Evolutionary conservation across 495 filamentous ascomycete genomes (phyloP), one percentile per base, ranked within the genome.

Genomic region (Astrothelium subdiscretum): DNA sequence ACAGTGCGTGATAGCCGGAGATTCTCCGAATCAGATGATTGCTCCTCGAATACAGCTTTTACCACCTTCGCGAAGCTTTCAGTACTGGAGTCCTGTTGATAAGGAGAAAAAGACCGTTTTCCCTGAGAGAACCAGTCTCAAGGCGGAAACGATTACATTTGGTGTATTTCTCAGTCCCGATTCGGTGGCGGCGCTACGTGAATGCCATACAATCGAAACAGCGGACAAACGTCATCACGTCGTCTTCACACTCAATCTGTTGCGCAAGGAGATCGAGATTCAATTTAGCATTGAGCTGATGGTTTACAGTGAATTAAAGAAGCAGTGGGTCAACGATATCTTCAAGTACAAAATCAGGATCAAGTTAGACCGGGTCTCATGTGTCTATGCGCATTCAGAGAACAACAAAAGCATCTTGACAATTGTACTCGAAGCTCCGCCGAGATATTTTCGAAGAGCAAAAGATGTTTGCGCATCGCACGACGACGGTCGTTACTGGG

Each of bases 361-460:
- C 2, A 83, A 81, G 15, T 86, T 96, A 63, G 65, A 74, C 26
- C 83, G 88, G 48, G 66, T 94, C 35, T 73, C 80, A 29, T 73
- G 73, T 2, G 74, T 95, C 1, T 74, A 83, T 63, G 75, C 80
- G 57, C 0, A 68, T 74, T 22, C 52, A 67, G 0, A 68, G 77
- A 18, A 57, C 71, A 2, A 42, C 64, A 0, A 67, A 70, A 0
- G 78, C 32, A 67, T 69, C 0, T 69, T 90, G 3, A 67, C 90
- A 12, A 82, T 90, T 15, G 71, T 81, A 0, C 70, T 94, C 26
- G 76, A 81, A 4, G 80, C 78, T 32, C 85, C 94, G 3, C 87
- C 91, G 0, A 64, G 80, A 2, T 85, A 84, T 66, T 90, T 80
- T 66, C 77, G 80, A 62, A 83, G 83, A 63, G 70, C 79, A 5